These are phyloP conservation scores for Trichocomaceae sp. DNA, from an alignment of 2,329 filamentous ascomycete genomes.

Conservation along the genomic window DNA sequence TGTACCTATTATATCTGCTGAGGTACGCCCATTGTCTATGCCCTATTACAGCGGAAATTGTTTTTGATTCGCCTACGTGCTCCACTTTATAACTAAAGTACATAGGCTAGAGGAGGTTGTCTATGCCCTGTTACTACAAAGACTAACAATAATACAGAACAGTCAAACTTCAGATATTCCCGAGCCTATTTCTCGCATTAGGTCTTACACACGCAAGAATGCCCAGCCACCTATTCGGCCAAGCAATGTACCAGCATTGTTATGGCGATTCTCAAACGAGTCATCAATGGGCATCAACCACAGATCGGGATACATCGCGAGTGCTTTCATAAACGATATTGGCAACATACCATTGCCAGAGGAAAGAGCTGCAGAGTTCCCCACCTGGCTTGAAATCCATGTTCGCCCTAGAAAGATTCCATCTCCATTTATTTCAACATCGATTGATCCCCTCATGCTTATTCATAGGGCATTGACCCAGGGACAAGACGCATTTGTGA, in stretches of 20 bases:
- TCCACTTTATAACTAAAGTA: too few species aligned
- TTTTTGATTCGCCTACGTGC: too few species aligned
- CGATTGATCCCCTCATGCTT: constrained; percentile 21
- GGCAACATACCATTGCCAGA: constrained; percentile 13
- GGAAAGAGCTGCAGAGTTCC: constrained; percentile 17
- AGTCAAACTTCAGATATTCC: neutral
- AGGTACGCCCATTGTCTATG: too few species aligned
- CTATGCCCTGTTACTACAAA: neutral
- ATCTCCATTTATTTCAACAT: constrained; percentile 32
- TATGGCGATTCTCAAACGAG: constrained; percentile 30
- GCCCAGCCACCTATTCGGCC: neutral
- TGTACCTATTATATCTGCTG: neutral
- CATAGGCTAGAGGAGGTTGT: too few species aligned
- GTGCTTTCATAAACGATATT: constrained; percentile 18
- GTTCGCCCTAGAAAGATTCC: constrained; percentile 16
- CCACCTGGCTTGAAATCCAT: constrained; percentile 21
- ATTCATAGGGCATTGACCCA: constrained; percentile 27
- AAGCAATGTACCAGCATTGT: constrained; percentile 20
- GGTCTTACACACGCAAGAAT: constrained; percentile 6
- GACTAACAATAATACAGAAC: neutral
- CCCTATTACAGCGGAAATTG: too few species aligned
- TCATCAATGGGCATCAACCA: constrained; percentile 29
- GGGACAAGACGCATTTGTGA: constrained; percentile 20
- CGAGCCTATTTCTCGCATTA: neutral
- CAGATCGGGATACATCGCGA: constrained; percentile 19